These are phyloP conservation scores for Saksenaea vasiformis DNA, from an alignment of 371 early-diverging fungal species.

Conservation along the genomic window DNA sequence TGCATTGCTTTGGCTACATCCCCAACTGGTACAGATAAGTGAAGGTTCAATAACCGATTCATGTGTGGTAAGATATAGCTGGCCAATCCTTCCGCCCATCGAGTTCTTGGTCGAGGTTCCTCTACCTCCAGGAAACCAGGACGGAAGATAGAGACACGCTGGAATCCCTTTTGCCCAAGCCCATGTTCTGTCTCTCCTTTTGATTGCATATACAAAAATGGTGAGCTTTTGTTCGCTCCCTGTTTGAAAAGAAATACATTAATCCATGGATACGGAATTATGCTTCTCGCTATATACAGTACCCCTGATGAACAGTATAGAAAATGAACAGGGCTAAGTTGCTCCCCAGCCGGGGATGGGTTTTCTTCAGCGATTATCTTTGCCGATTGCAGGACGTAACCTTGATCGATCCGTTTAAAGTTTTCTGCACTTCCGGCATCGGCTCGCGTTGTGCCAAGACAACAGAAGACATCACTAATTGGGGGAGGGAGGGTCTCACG, in stretches of 20 bases:
- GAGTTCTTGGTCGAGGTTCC: slow-evolving; percentile 30
- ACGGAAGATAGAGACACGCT: slow-evolving; percentile 62
- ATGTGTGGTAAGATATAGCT: slow-evolving; percentile 16
- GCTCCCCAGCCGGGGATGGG: slow-evolving; percentile 23
- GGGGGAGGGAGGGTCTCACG: slow-evolving; percentile 5
- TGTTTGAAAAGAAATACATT: slow-evolving; percentile 4
- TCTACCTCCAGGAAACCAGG: slow-evolving; percentile 61
- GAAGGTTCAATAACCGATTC: slow-evolving; percentile 18
- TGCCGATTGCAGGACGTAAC: slow-evolving; percentile 68
- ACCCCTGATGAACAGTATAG: slow-evolving; percentile 63
- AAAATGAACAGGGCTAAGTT: slow-evolving; percentile 57
- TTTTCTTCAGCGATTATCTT: slow-evolving; percentile 65
- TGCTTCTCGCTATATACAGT: slow-evolving; percentile 6
- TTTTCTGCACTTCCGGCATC: slow-evolving; percentile 67
- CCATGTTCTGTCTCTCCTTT: slow-evolving; percentile 80
- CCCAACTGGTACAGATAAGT: slow-evolving; percentile 19
- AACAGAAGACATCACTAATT: slow-evolving; percentile 61
- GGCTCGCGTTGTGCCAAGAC: slow-evolving; percentile 71
- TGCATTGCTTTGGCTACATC: slow-evolving; percentile 42
- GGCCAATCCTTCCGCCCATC: slow-evolving; percentile 19
- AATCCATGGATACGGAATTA: neutral
- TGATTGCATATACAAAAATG: slow-evolving; percentile 67
- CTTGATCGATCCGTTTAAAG: slow-evolving; percentile 76
- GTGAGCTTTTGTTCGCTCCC: slow-evolving; percentile 62
- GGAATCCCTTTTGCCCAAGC: slow-evolving; percentile 62